phyloP scores from a whole-genome alignment of 495 filamentous ascomycete species.

The Podospora pseudocomata region DNA sequence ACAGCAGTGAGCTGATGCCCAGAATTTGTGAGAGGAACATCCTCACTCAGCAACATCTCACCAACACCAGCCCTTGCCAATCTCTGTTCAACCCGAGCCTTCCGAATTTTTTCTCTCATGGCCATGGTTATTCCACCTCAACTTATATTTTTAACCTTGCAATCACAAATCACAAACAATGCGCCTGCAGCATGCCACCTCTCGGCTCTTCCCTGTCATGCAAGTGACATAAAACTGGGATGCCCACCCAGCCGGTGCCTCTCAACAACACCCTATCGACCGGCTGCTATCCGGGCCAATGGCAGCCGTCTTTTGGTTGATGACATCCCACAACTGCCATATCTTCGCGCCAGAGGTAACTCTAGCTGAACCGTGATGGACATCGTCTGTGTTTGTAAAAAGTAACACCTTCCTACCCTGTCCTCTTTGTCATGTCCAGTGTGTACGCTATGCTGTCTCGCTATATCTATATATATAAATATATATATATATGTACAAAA shows the following conservation, averaged over 20 bases:
- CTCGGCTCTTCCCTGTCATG: not conserved
- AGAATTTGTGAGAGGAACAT: not conserved
- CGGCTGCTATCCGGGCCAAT: not conserved
- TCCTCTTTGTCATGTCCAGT: constrained; percentile 1
- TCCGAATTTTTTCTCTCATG: not conserved
- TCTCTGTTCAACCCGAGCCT: not conserved
- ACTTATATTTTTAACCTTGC: not conserved
- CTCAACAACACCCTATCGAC: not conserved
- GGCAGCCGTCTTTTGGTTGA: not conserved
- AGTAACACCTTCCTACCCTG: not conserved
- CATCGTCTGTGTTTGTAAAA: not conserved
- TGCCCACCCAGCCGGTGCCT: not conserved
- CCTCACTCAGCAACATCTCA: not conserved
- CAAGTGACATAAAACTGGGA: not conserved
- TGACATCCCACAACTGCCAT: not conserved
- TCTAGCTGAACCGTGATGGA: not conserved
- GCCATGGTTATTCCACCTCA: not conserved
- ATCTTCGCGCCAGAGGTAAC: constrained; percentile 1
- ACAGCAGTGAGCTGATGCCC: not conserved
- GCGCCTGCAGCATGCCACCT: not conserved
- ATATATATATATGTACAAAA: not conserved
- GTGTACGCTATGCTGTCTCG: constrained; percentile 24
- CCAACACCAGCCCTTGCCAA: not conserved
- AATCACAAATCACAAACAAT: not conserved
- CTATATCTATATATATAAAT: not conserved